Evolutionary conservation across 306 rosid species (phyloP).

Genomic region (Prunus campanulata): DNA sequence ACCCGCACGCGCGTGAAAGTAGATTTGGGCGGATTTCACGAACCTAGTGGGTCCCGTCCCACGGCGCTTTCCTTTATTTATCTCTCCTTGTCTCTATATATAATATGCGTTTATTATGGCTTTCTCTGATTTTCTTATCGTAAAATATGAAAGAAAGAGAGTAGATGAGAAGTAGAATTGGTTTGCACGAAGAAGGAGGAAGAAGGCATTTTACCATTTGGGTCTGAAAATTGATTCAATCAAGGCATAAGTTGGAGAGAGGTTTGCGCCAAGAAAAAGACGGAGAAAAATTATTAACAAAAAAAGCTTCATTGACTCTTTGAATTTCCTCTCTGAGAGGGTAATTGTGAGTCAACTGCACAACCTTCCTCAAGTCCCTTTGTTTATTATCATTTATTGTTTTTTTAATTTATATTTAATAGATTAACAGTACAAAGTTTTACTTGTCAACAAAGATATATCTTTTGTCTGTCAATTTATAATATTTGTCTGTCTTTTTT

Average conservation of each 20-base stretch:
- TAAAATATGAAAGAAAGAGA: background rate
- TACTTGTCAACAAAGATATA: background rate
- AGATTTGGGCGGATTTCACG: conserved; percentile 32
- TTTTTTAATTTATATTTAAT: conserved; percentile 4
- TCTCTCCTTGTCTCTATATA: background rate
- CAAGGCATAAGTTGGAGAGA: background rate
- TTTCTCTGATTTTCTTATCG: too few species aligned
- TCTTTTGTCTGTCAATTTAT: background rate
- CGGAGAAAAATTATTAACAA: background rate
- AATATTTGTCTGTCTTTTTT: conserved; percentile 34
- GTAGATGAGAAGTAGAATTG: background rate
- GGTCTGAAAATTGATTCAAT: background rate
- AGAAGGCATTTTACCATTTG: background rate
- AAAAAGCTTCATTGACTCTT: background rate
- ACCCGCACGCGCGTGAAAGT: conserved; percentile 30
- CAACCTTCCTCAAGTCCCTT: background rate
- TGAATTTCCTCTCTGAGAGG: background rate
- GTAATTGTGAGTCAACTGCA: conserved; percentile 14
- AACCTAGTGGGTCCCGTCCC: conserved; percentile 41
- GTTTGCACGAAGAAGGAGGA: background rate
- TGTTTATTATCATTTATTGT: conserved; percentile 1
- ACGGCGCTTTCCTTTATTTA: background rate
- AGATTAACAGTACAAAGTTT: background rate
- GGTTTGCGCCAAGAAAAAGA: background rate
- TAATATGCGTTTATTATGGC: background rate